These are phyloP conservation scores for Fusarium sp. DNA, from an alignment of 2,329 filamentous ascomycete species.

Conservation along the genomic window DNA sequence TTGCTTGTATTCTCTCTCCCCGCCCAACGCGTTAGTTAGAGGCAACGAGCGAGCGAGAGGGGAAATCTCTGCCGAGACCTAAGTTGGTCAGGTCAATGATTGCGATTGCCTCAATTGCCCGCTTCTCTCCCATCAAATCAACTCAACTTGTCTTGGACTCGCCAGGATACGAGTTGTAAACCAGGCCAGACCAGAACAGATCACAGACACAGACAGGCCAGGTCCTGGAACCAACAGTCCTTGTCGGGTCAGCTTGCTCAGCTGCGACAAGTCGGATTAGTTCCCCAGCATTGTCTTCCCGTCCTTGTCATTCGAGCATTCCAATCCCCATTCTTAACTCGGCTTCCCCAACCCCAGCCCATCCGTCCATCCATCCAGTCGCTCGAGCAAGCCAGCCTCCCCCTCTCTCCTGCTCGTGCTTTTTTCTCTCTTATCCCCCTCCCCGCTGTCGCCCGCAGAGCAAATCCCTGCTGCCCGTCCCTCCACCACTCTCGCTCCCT, in stretches of 20 bases:
- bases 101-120: background rate
- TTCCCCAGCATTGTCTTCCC: background rate
- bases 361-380: background rate
- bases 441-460: constrained; percentile 22
- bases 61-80: background rate
- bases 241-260: background rate
- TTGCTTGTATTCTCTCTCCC: constrained; percentile 21
- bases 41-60: background rate
- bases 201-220: background rate
- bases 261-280: background rate
- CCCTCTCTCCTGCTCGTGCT: constrained; percentile 14
- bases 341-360: constrained; percentile 23
- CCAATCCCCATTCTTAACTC: constrained; percentile 38
- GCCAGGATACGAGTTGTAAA: background rate
- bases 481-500: constrained; percentile 15
- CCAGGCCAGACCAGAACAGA: background rate
- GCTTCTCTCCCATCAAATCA: background rate
- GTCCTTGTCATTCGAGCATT: constrained; percentile 27
- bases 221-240: background rate
- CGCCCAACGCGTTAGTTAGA: constrained; percentile 29
- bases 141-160: background rate
- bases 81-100: constrained; percentile 1
- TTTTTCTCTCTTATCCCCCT: constrained; percentile 11
- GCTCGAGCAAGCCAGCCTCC: background rate
- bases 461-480: constrained; percentile 12